These are phyloP conservation scores for Ganoderma resinaceum DNA, from an alignment of 1,284 basidiomycete genomes.

Conservation along the genomic window DNA sequence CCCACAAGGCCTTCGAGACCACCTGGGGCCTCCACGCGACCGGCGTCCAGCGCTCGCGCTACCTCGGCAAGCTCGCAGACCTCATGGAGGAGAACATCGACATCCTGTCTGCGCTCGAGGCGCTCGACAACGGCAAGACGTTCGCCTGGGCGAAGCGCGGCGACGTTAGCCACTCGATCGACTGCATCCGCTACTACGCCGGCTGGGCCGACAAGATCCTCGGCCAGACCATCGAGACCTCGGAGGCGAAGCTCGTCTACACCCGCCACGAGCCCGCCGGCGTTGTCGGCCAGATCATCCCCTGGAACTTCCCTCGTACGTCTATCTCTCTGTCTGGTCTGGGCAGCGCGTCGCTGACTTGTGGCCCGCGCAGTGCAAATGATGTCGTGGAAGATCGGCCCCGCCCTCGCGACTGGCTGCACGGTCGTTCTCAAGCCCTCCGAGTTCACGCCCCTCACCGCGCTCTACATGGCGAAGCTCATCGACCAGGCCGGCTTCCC, in stretches of 20 bases:
- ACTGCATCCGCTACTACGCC: slow-evolving; percentile 74
- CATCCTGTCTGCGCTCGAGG: slow-evolving; percentile 80
- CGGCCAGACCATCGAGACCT: slow-evolving; percentile 83
- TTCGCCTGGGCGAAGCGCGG: slow-evolving; percentile 75
- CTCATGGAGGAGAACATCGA: slow-evolving; percentile 78
- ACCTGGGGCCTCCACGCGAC: slow-evolving; percentile 76
- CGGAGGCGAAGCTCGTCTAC: slow-evolving; percentile 76
- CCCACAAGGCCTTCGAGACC: slow-evolving; percentile 79
- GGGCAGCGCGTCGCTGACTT: neutral
- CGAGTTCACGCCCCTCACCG: slow-evolving; percentile 89
- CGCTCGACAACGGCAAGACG: slow-evolving; percentile 80
- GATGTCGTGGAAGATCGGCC: slow-evolving; percentile 85
- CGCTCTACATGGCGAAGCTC: slow-evolving; percentile 63
- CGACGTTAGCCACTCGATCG: slow-evolving; percentile 78
- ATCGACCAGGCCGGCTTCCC: slow-evolving; percentile 66
- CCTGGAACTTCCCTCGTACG: slow-evolving; percentile 78
- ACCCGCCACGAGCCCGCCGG: slow-evolving; percentile 95
- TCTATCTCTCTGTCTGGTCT: slow-evolving; percentile 7
- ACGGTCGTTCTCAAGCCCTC: slow-evolving; percentile 88
- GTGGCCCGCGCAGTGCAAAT: slow-evolving; percentile 59
- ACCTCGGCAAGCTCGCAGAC: slow-evolving; percentile 76
- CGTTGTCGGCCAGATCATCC: slow-evolving; percentile 88
- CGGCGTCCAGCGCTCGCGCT: slow-evolving; percentile 67
- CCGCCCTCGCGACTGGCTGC: slow-evolving; percentile 88
- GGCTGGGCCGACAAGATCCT: slow-evolving; percentile 90